Evolutionary conservation across 1,284 basidiomycete species (phyloP).

Genomic region (Cronartium ribicola): DNA sequence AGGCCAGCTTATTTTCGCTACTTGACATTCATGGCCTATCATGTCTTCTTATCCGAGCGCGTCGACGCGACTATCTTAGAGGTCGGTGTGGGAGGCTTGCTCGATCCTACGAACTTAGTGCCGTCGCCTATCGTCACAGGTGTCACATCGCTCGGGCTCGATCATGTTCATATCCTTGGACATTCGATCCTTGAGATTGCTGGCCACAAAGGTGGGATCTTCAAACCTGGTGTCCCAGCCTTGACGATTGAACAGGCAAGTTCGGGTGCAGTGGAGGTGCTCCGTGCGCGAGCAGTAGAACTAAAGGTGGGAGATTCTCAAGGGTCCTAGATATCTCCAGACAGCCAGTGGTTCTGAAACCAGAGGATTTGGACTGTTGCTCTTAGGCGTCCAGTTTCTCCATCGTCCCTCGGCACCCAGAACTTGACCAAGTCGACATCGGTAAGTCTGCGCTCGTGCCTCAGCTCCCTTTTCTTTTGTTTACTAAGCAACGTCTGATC

Average conservation of each 20-base stretch:
- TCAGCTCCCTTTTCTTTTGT: background rate
- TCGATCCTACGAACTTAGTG: constrained; percentile 73
- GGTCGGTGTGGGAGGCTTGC: too few species aligned
- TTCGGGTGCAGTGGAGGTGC: constrained; percentile 19
- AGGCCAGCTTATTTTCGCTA: constrained; percentile 94
- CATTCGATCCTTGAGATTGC: constrained; percentile 82
- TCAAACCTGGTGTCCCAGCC: constrained; percentile 58
- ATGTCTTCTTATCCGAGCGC: constrained; percentile 65
- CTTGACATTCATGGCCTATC: constrained; percentile 85
- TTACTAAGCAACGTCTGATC: background rate
- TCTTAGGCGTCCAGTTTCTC: constrained; percentile 34
- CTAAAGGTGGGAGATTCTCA: constrained; percentile 15
- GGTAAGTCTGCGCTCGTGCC: background rate
- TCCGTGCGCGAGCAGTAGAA: constrained; percentile 26
- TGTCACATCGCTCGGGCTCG: constrained; percentile 83
- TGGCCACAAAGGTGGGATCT: constrained; percentile 92
- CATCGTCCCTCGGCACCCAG: constrained; percentile 9
- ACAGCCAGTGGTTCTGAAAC: background rate
- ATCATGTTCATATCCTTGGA: constrained; percentile 86
- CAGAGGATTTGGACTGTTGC: background rate
- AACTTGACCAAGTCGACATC: constrained; percentile 9
- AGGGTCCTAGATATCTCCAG: background rate
- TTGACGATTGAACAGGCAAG: constrained; percentile 24
- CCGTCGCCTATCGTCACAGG: constrained; percentile 84
- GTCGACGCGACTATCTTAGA: background rate